Evolutionary conservation across 306 rosid genomes (phyloP).

Genomic region (Nissolia schottii): DNA sequence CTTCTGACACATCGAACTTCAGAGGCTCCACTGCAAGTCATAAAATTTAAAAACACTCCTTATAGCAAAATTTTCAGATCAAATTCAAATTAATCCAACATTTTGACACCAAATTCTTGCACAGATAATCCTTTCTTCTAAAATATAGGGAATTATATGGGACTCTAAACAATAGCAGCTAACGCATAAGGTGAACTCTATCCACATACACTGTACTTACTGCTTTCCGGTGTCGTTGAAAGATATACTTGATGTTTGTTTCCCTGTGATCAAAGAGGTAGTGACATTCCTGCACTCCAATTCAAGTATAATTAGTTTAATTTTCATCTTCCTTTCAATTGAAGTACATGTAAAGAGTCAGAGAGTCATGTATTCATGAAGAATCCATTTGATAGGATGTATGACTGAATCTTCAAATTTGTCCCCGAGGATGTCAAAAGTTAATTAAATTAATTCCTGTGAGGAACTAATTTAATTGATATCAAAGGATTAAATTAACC

Average conservation of each 20-base stretch:
- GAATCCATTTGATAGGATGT: neutral
- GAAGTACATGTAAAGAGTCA: no score
- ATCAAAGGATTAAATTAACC: no score
- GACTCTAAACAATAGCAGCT: no score
- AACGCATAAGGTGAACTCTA: neutral
- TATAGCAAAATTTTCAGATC: neutral
- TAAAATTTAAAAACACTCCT: neutral
- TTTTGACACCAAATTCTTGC: neutral
- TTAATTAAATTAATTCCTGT: no score
- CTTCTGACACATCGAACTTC: constrained; percentile 57
- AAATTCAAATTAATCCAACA: neutral
- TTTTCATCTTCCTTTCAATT: neutral
- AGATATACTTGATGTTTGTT: constrained; percentile 29
- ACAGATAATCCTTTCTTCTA: neutral
- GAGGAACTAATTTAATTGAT: no score
- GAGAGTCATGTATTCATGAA: neutral
- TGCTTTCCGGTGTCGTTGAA: constrained; percentile 21
- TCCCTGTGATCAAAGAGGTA: constrained; percentile 36
- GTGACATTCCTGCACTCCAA: constrained; percentile 41
- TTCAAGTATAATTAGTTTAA: neutral
- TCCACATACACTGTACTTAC: constrained; percentile 31
- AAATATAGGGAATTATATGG: no score
- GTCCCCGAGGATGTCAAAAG: no score
- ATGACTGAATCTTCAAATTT: no score
- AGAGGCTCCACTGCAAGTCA: constrained; percentile 29